Base-by-base conservation (phyloP, 768 basidiomycete genomes). In the Pleurotus tuber-regium region DNA sequence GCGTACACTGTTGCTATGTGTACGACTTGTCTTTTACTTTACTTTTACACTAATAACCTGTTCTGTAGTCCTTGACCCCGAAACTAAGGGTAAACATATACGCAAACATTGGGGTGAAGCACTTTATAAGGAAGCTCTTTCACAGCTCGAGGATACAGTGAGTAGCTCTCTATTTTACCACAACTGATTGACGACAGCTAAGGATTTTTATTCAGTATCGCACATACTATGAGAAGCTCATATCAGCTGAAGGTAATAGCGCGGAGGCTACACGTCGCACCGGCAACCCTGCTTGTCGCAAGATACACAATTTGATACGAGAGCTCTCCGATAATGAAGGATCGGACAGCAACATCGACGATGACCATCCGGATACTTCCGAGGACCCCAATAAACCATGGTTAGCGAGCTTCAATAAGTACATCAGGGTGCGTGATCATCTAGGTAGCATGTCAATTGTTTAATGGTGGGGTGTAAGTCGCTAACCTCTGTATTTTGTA, bases 1-100 rank as follows among this genome's bases (percentile, higher is more conserved):
- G 63, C 62, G 3, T 64, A 63, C 47, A 63, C 62, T 11, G 57
- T 67, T 33, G 53, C 57, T 6, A 64, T 65, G 60, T 36, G 62
- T 61, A 54, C 16, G 57, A n/a, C n/a, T 48, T 54, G 25, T 30
- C 10, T 12, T 16, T 12, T 14, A 3, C 14, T 11, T 30, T 28
- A 24, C 4, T 18, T 21, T 6, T 28, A 28, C 12, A 26, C 44
- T 3, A 14, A 31, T 14, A 14, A 24, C 42, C 18, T 18, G 18
- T 26, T 26, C 4, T 18, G 16, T 33, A 51, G 49, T 54, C 12
- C 49, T 51, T 9, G 40, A 54, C 40, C 53, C 53, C 12, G 26
- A 19, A 2, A 33, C 25, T 6, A 54, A 54, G 19, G 38, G 49
- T 7, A 50, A 49, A 3, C 43, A 54, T 29, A 50, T 54, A 39